Evolutionary conservation across 176 grass and related monocot species (phyloP), one percentile per base, ranked within the genome.

Genomic region (Leersia perrieri): DNA sequence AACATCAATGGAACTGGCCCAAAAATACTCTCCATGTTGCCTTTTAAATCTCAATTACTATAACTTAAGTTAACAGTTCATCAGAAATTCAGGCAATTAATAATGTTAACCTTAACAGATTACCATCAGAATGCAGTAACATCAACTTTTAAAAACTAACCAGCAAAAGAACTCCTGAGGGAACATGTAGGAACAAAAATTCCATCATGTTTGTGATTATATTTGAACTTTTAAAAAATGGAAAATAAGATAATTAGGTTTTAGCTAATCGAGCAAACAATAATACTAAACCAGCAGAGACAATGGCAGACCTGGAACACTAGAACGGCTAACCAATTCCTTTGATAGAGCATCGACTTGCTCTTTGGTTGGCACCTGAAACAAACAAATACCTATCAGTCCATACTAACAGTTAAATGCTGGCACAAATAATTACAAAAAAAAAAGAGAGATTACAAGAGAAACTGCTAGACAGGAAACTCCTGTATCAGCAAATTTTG

Each of bases 311-410:
- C 96, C 92, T 95, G 92, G 92, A 58, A 95, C 72, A 86, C 79
- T 95, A 33, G 90, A 94, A 58, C 96, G 96, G 68, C 11, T 83
- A 76, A 61, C 55, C 75, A 98, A 72, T 53, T 98, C 92, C 63
- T 88, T 84, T 55, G 96, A 95, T 75, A 98, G 63, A 60, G 86
- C 82, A 88, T 87, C 77, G 62, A 88, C 89, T 95, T 98, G 96
- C 74, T 98, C 90, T 85, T 95, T 91, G 84, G 75, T 98, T 85
- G 96, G 96, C 20, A 93, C 90, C 92, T 98, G 38, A 63, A 71
- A 72, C 69, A 87, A 89, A 80, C 5, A 76, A 60, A 44, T 70
- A 73, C 0, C 38, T 63, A 28, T 57, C 42, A 73, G 32, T 30
- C 13, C 69, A 76, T 30, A 60, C 22, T 76, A 72, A 74, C 63